Conservation (phyloP, 306 rosid genomes). For the Medicago lupulina region DNA sequence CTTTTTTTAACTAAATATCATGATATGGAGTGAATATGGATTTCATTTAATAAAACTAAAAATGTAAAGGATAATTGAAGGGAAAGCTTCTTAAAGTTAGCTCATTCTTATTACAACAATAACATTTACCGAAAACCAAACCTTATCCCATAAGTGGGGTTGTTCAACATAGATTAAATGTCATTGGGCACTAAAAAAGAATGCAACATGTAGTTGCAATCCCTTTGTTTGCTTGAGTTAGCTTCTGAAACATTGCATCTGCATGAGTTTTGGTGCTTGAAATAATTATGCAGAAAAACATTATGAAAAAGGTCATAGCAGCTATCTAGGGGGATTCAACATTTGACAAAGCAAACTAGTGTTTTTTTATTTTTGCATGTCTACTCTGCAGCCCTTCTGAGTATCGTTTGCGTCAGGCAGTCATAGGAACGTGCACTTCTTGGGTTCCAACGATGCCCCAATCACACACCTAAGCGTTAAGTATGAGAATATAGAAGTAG, state of each 20-base stretch:
- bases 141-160: neutral
- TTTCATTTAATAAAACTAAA: neutral
- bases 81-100: constrained; percentile 11
- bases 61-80: constrained; percentile 1
- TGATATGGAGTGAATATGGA: neutral
- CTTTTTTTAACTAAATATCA: constrained; percentile 6
- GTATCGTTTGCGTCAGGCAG: neutral
- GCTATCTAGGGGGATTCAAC: neutral
- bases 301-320: neutral
- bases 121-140: constrained; percentile 7
- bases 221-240: constrained; percentile 23
- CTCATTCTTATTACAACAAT: neutral
- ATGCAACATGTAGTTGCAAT: constrained; percentile 29
- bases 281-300: constrained; percentile 22
- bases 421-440: neutral
- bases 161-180: constrained; percentile 6
- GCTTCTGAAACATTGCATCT: constrained; percentile 1
- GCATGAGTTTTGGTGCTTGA: neutral
- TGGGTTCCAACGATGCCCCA: neutral
- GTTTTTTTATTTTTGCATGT: no score
- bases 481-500: no score
- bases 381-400: no score
- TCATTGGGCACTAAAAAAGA: constrained; percentile 1
- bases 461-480: neutral
- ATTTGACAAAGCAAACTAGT: constrained; percentile 18